These are phyloP conservation scores for Neurospora tetraspora DNA, from an alignment of 495 filamentous ascomycete species.

Conservation along the genomic window DNA sequence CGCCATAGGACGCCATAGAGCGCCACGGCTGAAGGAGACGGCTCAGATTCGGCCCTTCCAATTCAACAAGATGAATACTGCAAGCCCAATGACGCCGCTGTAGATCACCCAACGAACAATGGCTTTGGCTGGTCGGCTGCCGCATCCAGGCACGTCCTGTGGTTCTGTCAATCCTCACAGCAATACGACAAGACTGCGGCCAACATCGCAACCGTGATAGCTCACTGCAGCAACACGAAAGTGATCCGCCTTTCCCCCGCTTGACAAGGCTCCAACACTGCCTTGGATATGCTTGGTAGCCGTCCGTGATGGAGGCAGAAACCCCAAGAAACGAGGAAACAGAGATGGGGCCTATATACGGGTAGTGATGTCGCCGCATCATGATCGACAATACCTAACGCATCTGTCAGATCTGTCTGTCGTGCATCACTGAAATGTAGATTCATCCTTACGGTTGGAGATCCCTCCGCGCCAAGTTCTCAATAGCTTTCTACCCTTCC, in stretches of 20 bases:
- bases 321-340: neutral
- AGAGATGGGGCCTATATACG: neutral
- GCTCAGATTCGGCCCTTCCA: slow-evolving; percentile 18
- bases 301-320: neutral
- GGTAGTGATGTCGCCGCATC: slow-evolving; percentile 17
- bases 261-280: neutral
- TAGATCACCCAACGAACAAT: neutral
- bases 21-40: slow-evolving; percentile 16
- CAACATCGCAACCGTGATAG: neutral
- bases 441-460: neutral
- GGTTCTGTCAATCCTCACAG: neutral
- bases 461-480: neutral
- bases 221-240: neutral
- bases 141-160: slow-evolving; percentile 3
- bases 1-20: neutral
- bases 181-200: neutral
- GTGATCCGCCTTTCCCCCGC: neutral
- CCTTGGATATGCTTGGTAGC: neutral
- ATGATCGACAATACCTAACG: slow-evolving; percentile 22
- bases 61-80: slow-evolving; percentile 2
- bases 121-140: neutral
- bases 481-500: neutral
- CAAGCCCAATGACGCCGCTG: slow-evolving; percentile 1
- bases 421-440: slow-evolving; percentile 11
- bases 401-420: slow-evolving; percentile 28